Conservation (phyloP, 768 basidiomycete species). For the Boletus pseudopeckii region DNA sequence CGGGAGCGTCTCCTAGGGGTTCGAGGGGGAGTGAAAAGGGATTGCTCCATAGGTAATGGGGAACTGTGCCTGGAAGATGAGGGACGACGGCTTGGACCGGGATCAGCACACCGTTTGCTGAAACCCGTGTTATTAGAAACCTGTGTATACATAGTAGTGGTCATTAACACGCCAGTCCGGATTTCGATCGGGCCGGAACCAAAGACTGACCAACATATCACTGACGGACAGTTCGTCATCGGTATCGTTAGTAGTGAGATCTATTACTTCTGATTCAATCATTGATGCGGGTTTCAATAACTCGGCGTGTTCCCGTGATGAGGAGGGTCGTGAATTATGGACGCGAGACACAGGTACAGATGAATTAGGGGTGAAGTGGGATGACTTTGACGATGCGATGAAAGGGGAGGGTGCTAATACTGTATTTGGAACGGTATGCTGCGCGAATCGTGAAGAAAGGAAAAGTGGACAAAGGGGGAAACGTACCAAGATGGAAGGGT, state of each 20-base stretch:
- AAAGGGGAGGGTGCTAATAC: neutral
- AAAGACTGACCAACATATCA: constrained; percentile 19
- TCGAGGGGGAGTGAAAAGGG: constrained; percentile 31
- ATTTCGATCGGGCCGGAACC: neutral
- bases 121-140: neutral
- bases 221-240: constrained; percentile 14
- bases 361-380: constrained; percentile 2
- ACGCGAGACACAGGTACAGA: constrained; percentile 5
- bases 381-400: neutral
- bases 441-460: constrained; percentile 1
- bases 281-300: neutral
- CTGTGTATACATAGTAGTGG: constrained; percentile 1
- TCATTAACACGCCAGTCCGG: constrained; percentile 2
- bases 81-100: constrained; percentile 4
- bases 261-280: constrained; percentile 13
- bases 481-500: constrained; percentile 14
- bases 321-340: neutral
- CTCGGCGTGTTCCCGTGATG: neutral
- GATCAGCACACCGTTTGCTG: neutral
- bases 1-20: constrained; percentile 9
- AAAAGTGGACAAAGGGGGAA: neutral
- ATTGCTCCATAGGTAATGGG: constrained; percentile 8
- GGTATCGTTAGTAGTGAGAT: constrained; percentile 24
- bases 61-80: constrained; percentile 4
- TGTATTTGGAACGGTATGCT: constrained; percentile 5